Conservation (phyloP, 2,329 filamentous ascomycete genomes). For the Gaeumannomyces tritici region DNA sequence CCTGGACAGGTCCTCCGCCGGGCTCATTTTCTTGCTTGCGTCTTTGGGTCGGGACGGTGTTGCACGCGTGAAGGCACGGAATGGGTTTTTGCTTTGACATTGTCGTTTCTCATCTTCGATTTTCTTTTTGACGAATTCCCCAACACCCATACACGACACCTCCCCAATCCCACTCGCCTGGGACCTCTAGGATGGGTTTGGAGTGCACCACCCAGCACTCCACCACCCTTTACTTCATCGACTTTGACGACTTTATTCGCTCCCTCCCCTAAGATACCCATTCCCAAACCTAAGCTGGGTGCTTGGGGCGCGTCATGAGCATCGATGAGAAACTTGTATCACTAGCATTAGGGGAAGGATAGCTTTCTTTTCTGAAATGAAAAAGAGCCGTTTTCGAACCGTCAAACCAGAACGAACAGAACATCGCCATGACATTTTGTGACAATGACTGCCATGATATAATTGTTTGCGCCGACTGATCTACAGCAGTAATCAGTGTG, state of each 20-base stretch:
- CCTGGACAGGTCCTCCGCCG: not conserved
- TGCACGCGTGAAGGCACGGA: constrained; percentile 14
- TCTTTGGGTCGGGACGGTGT: constrained; percentile 19
- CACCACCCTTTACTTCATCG: not conserved
- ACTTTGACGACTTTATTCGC: not conserved
- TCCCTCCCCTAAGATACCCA: not conserved
- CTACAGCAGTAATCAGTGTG: too few relatives aligned
- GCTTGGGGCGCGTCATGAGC: not conserved
- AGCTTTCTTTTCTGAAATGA: not conserved
- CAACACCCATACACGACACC: not conserved
- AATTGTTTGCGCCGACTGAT: too few relatives aligned
- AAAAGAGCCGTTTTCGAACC: not conserved
- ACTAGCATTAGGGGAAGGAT: constrained; percentile 7
- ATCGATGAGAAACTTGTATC: not conserved
- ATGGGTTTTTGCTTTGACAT: constrained; percentile 14
- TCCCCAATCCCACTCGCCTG: not conserved
- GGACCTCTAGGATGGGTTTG: not conserved
- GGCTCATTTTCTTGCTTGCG: constrained; percentile 17
- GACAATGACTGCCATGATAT: too few relatives aligned
- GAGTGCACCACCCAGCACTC: not conserved
- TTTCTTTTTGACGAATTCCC: constrained; percentile 9
- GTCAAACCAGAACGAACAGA: not conserved
- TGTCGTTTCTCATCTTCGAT: constrained; percentile 10
- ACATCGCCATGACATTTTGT: too few relatives aligned
- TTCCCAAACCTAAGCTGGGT: not conserved